Base-by-base conservation (phyloP, 2,329 filamentous ascomycete genomes). In the Alternaria alternata region DNA sequence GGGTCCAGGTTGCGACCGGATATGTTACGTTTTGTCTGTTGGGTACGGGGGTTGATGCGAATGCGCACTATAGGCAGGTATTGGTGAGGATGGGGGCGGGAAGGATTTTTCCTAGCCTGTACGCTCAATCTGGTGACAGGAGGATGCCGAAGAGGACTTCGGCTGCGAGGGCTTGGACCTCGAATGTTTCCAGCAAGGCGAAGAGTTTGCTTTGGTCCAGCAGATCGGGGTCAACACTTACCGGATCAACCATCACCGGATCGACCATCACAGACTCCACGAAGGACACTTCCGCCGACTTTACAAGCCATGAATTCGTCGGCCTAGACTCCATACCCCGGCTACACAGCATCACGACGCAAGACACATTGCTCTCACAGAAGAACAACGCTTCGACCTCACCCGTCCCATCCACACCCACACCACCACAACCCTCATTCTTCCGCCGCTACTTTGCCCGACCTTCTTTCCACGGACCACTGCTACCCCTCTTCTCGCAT, bases 11-110 rank as follows among this genome's bases (percentile, higher is more conserved):
- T 9, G 81, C 71, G 0, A 79, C 83, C 4, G 86, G 85, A 0
- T 82, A 85, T 59, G 59, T 88, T 26, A 76, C 87, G 12, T 91
- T 91, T 70, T 53, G 85, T n/a, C 85, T 89, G 68, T 90, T 90
- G 65, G 89, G 89, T 8, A 83, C 88, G 16, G 89, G 88, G 30
- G 80, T 79, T 26, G 89, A 91, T 68, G 88, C 88, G 0, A 58
- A 71, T 44, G 74, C 70, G 12, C 66, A 69, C 2, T 78, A 78
- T 62, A 73, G 69, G 54, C 65, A 61, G 3, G 65, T 72, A 41
- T 49, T 75, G 2, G 62, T 72, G 7, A 43, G 51, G 1, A 12
- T 76, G 0, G 75, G 75, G 0, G 47, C 75, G 5, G 76, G 76
- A 11, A 73, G 62, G 36, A 24, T 75, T 5, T 78, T 76, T 52